Base-by-base conservation (phyloP, 768 basidiomycete genomes). In the Mrakia hoshinonis region DNA sequence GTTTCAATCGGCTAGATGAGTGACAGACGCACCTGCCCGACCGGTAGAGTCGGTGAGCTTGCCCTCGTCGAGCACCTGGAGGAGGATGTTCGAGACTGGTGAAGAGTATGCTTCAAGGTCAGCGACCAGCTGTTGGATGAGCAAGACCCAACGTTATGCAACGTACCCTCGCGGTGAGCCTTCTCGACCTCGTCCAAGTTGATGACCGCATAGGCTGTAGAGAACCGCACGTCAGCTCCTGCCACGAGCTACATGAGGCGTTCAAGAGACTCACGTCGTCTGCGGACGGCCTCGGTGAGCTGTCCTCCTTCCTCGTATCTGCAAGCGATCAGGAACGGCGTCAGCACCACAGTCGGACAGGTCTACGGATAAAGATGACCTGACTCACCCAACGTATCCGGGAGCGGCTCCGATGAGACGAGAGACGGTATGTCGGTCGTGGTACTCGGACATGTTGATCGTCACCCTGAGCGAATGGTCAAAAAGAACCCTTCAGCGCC, bases 381-480 rank as follows among this genome's bases (percentile, higher is more conserved):
- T 7, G 26, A 34, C 55, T 58, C 55, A 58, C 58, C 94, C 95
- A 51, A 96, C 87, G 76, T 93, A 95, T 4, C 94, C 94, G 10
- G 94, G 91, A 0, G 92, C 90, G 1, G 92, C 90, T 68, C 94
- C 95, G 65, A 97, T 91, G 29, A 97, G 82, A 4, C 92, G 84
- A 0, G 91, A 91, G 66, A 97, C 88, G 0, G 91, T 92, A 77
- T 97, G 91, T 67, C 92, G 85, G 74, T 94, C 93, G 64, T 91
- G 90, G 76, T 89, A 96, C 85, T 91, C 79, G n/a, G 90, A 89
- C 91, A 95, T 93, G 75, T 96, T 94, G 77, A 95, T 91, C 72
- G 88, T 90, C 74, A 93, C 91, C 67, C 89, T 90, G 73, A 11
- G 22, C 15, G 13, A 34, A 60, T 34, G 39, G 31, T 29, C 26